Percentiles rank a stretch among this genome's conserved stretches.
Evolutionary conservation across 352 stramenopile genomes (phyloP).

Genomic region (Pythium vanterpoolii): DNA sequence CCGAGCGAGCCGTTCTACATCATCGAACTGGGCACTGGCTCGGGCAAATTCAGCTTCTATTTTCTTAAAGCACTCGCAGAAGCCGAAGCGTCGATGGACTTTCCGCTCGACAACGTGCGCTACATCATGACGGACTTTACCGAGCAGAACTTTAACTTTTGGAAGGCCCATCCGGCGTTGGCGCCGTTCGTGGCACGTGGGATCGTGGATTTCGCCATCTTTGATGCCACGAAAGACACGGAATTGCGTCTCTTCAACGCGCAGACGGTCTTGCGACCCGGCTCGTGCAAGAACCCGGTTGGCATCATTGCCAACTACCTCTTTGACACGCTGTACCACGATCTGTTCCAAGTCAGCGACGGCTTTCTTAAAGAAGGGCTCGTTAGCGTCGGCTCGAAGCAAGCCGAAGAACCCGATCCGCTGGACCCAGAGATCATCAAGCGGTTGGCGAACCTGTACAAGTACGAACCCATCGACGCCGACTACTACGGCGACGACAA

Average conservation of each 20-base stretch:
- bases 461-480: slow-evolving; percentile 79
- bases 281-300: slow-evolving; percentile 81
- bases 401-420: slow-evolving; percentile 62
- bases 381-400: slow-evolving; percentile 83
- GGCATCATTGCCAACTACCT: slow-evolving; percentile 93
- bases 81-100: slow-evolving; percentile 57
- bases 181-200: slow-evolving; percentile 82
- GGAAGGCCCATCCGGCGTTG: slow-evolving; percentile 85
- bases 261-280: slow-evolving; percentile 42
- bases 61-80: slow-evolving; percentile 88
- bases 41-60: slow-evolving; percentile 95
- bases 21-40: slow-evolving; percentile 90
- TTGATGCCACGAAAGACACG: slow-evolving; percentile 90
- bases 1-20: slow-evolving; percentile 90
- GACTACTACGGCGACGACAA: slow-evolving; percentile 76
- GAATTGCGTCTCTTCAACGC: slow-evolving; percentile 69
- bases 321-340: slow-evolving; percentile 93
- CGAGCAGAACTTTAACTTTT: slow-evolving; percentile 92
- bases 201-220: slow-evolving; percentile 92
- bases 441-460: slow-evolving; percentile 86
- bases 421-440: slow-evolving; percentile 94
- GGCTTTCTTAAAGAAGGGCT: slow-evolving; percentile 89
- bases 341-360: slow-evolving; percentile 87
- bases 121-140: slow-evolving; percentile 97
- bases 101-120: slow-evolving; percentile 87